Evolutionary conservation across 2,329 filamentous ascomycete genomes (phyloP).

Genomic region (Helotiales sp.): DNA sequence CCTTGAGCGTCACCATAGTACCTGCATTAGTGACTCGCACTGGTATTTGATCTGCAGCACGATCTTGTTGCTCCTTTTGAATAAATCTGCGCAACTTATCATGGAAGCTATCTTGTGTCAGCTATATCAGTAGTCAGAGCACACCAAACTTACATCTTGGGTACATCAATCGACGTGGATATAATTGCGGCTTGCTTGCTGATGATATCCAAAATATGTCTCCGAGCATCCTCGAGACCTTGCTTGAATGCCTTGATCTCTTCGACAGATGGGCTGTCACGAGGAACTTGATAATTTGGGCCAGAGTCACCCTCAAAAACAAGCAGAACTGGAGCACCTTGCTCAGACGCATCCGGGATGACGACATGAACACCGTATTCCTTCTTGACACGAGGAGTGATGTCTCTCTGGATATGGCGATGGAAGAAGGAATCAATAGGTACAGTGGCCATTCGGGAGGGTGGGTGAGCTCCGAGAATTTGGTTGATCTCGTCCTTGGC

Average conservation of each 20-base stretch:
- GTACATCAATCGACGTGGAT: conserved; percentile 60
- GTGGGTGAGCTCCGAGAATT: conserved; percentile 75
- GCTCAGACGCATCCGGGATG: conserved; percentile 67
- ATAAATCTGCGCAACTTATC: conserved; percentile 67
- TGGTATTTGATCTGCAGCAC: conserved; percentile 62
- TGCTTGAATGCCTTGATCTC: conserved; percentile 60
- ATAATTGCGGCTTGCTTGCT: conserved; percentile 62
- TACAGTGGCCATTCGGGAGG: conserved; percentile 69
- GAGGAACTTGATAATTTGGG: conserved; percentile 59
- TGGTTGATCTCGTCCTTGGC: conserved; percentile 77
- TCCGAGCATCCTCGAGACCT: conserved; percentile 59
- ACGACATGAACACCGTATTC: conserved; percentile 76
- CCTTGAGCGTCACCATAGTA: conserved; percentile 73
- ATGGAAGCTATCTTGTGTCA: conserved; percentile 57
- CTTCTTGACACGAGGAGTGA: conserved; percentile 66
- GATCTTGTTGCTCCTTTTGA: conserved; percentile 65
- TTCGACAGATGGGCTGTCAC: conserved; percentile 53
- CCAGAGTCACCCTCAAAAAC: conserved; percentile 73
- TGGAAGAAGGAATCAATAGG: conserved; percentile 81
- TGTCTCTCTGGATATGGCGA: conserved; percentile 68
- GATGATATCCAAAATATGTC: conserved; percentile 62
- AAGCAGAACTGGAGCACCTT: conserved; percentile 67
- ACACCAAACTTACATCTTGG: conserved; percentile 53
- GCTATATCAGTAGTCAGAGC: neutral
- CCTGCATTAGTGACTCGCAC: conserved; percentile 63